Conservation (phyloP, 306 rosid species). For the Arachis stenosperma region DNA sequence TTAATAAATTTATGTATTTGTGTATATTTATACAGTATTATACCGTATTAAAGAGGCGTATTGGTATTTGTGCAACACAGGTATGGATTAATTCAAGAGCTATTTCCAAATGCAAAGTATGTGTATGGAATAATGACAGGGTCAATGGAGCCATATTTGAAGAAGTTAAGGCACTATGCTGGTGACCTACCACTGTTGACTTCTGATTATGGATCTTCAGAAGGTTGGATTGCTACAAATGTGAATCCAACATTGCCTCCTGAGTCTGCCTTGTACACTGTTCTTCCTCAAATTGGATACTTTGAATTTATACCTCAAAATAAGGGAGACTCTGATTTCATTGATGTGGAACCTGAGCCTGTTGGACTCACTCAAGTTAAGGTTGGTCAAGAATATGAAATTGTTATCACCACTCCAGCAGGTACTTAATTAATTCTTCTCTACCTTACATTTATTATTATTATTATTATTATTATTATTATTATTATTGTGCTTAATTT, state of each 20-base stretch:
- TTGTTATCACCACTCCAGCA: conserved; percentile 68
- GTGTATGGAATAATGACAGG: conserved; percentile 91
- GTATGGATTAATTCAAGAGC: conserved; percentile 73
- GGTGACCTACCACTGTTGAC: conserved; percentile 75
- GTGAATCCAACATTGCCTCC: conserved; percentile 72
- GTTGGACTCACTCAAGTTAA: conserved; percentile 75
- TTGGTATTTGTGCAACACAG: too few species aligned
- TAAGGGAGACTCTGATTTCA: conserved; percentile 21
- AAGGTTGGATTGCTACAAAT: conserved; percentile 92
- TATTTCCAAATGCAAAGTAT: conserved; percentile 82
- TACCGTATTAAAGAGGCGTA: too few species aligned
- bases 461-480: too few species aligned
- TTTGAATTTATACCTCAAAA: conserved; percentile 78
- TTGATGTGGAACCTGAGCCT: conserved; percentile 45
- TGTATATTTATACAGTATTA: too few species aligned
- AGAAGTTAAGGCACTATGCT: conserved; percentile 82
- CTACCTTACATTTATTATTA: not conserved
- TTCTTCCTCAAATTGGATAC: conserved; percentile 88
- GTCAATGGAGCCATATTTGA: conserved; percentile 83
- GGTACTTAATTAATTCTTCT: conserved; percentile 50
- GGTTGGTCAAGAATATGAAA: conserved; percentile 76
- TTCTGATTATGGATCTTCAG: conserved; percentile 94
- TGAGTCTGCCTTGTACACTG: conserved; percentile 71
- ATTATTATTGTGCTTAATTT: too few species aligned
- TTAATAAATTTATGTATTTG: too few species aligned